Base-by-base conservation (phyloP, 768 basidiomycete genomes). In the Rhodocollybia butyracea region DNA sequence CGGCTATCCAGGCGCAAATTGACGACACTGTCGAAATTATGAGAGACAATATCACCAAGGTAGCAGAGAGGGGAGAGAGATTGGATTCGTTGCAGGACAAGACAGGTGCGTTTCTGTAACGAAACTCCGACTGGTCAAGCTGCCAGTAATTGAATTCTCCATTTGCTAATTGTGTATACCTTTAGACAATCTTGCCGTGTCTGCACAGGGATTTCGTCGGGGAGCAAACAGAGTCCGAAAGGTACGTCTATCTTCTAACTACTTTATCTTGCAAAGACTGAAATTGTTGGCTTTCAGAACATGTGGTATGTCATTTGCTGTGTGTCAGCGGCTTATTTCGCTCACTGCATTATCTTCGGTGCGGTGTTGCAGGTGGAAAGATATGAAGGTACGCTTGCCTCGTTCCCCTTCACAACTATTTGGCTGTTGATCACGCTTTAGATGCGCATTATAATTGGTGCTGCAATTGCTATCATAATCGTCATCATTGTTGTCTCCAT, bases 151-250 rank as follows among this genome's bases (percentile, higher is more conserved):
- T 41, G 24, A 47, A 31, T 17, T 24, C 19, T 11, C 19, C 10
- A 12, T 19, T n/a, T 32, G 19, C 31, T 45, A 21, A 47, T 34
- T 19, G 10, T 21, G 27, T 43, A 5, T 31, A 42, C 34, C 19
- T n/a, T 51, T 42, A 97, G 97, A 99, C 73, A 97, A 89, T 68
- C 83, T 99, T 54, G 96, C 97, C 29, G 91, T 96, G 39, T 97
- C 94, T 24, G 97, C 97, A n/a, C 96, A 99, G 76, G 94, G 94
- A 26, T 99, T 99, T 85, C 87, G 94, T 59, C 83, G 94, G 60
- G 95, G 97, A 61, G 97, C 97, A 51, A 98, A 98, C 76, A 82
- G 92, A 58, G 97, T 99, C 51, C 86, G 97, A 70, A 54, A 54
- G 53, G 53, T 54, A 43, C 2, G 51, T 11, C 27, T 27, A n/a